Evolutionary conservation across 495 filamentous ascomycete species (phyloP).

Genomic region (Xanthoparmelia taractica): DNA sequence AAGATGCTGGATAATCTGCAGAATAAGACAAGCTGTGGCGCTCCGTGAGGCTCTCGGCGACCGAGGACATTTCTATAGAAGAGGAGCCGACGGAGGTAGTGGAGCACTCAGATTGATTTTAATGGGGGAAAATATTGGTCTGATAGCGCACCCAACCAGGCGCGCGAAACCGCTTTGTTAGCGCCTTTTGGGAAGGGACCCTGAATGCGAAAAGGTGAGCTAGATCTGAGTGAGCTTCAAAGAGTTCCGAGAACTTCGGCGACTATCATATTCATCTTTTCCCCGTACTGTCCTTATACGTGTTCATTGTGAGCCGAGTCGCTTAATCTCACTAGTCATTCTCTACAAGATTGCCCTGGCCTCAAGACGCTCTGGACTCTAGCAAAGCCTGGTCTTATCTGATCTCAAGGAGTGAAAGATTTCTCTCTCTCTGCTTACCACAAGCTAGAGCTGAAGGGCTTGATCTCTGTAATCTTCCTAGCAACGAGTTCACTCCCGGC

Average conservation of each 20-base stretch:
- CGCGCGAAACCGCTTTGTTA: not conserved
- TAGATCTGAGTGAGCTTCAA: not conserved
- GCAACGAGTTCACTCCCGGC: slow-evolving; percentile 41
- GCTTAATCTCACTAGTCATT: not conserved
- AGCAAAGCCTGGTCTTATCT: not conserved
- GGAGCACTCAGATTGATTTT: not conserved
- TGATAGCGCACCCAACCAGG: not conserved
- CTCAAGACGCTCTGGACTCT: not conserved
- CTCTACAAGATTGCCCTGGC: not conserved
- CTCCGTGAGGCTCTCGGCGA: not conserved
- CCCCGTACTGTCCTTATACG: not conserved
- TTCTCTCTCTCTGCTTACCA: not conserved
- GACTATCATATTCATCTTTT: not conserved
- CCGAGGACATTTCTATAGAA: not conserved
- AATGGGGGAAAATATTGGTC: no score
- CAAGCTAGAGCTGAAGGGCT: not conserved
- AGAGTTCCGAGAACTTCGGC: not conserved
- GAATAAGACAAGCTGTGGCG: not conserved
- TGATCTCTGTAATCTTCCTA: not conserved
- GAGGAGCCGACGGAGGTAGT: not conserved
- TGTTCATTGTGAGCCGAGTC: not conserved
- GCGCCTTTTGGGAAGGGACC: not conserved
- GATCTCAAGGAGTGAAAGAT: not conserved
- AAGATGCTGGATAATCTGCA: not conserved
- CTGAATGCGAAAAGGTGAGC: not conserved